Evolutionary conservation across 306 rosid genomes (phyloP), one percentile per base, ranked within the genome.

Genomic region (Alnus rubra): DNA sequence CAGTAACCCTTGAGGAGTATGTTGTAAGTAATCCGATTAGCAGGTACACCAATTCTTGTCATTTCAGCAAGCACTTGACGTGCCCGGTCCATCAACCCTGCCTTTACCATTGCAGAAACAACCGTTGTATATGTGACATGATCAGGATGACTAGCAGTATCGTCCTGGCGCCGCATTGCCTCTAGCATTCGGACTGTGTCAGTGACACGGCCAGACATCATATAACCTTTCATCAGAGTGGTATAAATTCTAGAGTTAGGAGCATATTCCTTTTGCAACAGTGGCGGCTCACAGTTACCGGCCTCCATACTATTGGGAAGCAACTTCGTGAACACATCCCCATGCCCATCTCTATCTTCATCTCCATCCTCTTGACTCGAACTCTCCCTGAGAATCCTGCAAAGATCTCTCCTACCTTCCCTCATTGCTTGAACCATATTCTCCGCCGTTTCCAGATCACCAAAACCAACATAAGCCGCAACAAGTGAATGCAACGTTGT

Each of bases 61-160:
- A 95, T 95, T 81, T 95, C 98, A 51, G 95, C 95, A 51, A 95
- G 92, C 58, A 95, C 94, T 74, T 93, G 88, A 2, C 94, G 88
- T 15, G 98, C 98, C 56, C 97, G 84, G 54, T 92, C 98, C 97
- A 95, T 92, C 9, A 86, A 84, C 54, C 97, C 98, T 0, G 83
- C 87, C 81, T 88, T 91, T 76, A 91, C 98, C 80, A 95, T 86
- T 50, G 97, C 96, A 4, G 97, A 92, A 73, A 95, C 90, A 76
- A 95, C 97, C 16, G 98, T 95, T 16, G 98, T 95, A 59, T 92
- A 95, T 9, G 98, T 86, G 44, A 95, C 98, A 79, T 92, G 97
- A 55, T 95, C 98, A 74, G 98, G 98, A 73, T 87, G 98, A 80
- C 98, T 85, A 39, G 87, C 83, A 72, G 52, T 78, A 78, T 92